Evolutionary conservation across 2,329 filamentous ascomycete genomes (phyloP), one percentile per base, ranked within the genome.

Genomic region (Penicillium sp.): DNA sequence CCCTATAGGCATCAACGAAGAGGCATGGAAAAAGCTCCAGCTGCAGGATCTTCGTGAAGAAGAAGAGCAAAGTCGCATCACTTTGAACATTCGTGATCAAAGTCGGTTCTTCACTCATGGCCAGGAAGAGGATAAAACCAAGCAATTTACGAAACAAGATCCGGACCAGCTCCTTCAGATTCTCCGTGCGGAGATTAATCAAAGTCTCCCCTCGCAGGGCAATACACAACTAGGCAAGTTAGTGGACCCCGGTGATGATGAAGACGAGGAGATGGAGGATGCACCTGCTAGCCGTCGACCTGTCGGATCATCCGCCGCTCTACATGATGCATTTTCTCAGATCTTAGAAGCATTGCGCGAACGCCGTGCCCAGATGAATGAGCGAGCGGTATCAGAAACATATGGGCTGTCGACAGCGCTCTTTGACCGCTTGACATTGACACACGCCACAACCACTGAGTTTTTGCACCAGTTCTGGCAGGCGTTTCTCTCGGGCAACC

Each of bases 381-480:
- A 79, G 42, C 66, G 66, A 6, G 64, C 73, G 3, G 67, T 67
- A 2, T 70, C 76, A 8, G 69, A 71, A 33, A 77, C 77, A 2
- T 78, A 75, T 33, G 82, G 81, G 4, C 73, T 85, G 17, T 79
- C 82, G 1, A 63, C 75, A 9, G 67, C 73, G 3, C 77, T 86
- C 2, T 86, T 86, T 63, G 86, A 89, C 63, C 83, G 83, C 19
- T 70, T 90, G n/a, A 81, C 80, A 13, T 81, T 89, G 55, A 96
- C 93, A 0, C 92, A 97, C 72, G 93, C 93, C 53, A 99, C 94
- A 0, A 95, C 91, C 0, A 89, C 90, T 38, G 94, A 99, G 71
- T 99, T 97, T 69, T 80, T 99, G n/a, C 90, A 93, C 67, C 95
- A 97, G 73, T 99, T 99, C 78, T 99, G 93, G 93, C 84, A 86